These are phyloP conservation scores for Apiotrichum siamense DNA, from an alignment of 1,284 basidiomycete species.

Conservation along the genomic window DNA sequence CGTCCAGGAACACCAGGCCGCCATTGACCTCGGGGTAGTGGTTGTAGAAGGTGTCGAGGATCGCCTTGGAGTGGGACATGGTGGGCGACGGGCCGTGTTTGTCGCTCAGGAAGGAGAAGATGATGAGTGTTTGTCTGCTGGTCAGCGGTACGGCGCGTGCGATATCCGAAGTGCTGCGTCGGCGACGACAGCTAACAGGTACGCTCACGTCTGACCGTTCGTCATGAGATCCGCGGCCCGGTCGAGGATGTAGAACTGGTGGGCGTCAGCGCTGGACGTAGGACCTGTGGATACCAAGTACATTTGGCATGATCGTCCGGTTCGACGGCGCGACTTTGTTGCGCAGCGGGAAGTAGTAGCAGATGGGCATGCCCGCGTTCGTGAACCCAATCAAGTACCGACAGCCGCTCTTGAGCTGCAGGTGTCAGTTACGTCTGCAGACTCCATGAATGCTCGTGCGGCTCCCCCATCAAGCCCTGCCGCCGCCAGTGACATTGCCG, in stretches of 20 bases:
- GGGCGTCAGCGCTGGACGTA: not conserved
- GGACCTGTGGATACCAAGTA: not conserved
- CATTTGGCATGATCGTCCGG: conserved; percentile 13
- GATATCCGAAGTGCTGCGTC: too few species aligned
- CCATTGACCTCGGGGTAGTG: conserved; percentile 36
- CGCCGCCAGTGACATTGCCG: too few species aligned
- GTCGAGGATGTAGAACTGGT: conserved; percentile 38
- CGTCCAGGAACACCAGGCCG: conserved; percentile 26
- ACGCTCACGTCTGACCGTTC: conserved; percentile 23
- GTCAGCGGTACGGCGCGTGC: not conserved
- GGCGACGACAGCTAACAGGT: too few species aligned
- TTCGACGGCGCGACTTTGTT: conserved; percentile 25
- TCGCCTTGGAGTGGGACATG: conserved; percentile 13
- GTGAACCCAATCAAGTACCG: conserved; percentile 30
- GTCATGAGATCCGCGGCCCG: conserved; percentile 38
- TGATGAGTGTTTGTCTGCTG: conserved; percentile 23
- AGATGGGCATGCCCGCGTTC: conserved; percentile 24
- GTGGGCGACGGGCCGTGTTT: conserved; percentile 32
- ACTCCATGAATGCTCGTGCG: too few species aligned
- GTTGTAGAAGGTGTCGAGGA: conserved; percentile 7
- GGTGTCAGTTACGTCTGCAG: too few species aligned
- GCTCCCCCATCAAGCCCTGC: too few species aligned
- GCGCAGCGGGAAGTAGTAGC: conserved; percentile 37
- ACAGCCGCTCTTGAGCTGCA: too few species aligned
- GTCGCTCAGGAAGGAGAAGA: conserved; percentile 42